Evolutionary conservation across 371 early-diverging fungal genomes (phyloP), one percentile per base, ranked within the genome.

Genomic region (Mucor saturninus): DNA sequence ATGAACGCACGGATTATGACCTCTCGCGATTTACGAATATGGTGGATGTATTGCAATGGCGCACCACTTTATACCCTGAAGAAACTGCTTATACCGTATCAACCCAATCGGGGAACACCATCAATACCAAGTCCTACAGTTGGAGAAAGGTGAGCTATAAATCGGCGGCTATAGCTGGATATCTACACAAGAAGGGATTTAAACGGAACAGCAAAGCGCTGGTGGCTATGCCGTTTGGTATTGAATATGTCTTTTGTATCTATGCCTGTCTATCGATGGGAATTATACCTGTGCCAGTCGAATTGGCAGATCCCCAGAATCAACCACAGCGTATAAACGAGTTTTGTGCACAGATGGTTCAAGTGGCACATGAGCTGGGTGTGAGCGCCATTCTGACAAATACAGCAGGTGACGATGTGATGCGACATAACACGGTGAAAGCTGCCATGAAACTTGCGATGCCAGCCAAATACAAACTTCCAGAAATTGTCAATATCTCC

Each of bases 211-310:
- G 80, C 51, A 84, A 86, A 54, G 90, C 88, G 3, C 61, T 94
- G 21, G 70, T 93, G 14, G 66, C 90, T n/a, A 83, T 89, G 49
- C 81, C 91, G 2, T 90, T 85, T 64, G 86, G 92, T 8, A 58
- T 91, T 30, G 94, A 93, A 54, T 90, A 87, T 69, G 77, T 91
- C 2, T 75, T 81, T n/a, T 84, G 89, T 1, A 73, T 95, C 13
- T 91, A 92, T 71, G 93, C 93, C 6, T 93, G 93, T 68, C 73
- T 94, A 69, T 86, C 88, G 3, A 74, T 90, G 6, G 95, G 95
- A 13, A 79, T 91, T 1, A 74, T 90, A 2, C 86, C 91, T 11
- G 87, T 95, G 15, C 91, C 93, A 1, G 67, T 93, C 10, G 79
- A 87, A 37, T 83, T 86, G 40, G 84, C 87, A 6, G 94, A 93